phyloP scores from a whole-genome alignment of 2,329 filamentous ascomycete species.

The Aspergillus ruber region DNA sequence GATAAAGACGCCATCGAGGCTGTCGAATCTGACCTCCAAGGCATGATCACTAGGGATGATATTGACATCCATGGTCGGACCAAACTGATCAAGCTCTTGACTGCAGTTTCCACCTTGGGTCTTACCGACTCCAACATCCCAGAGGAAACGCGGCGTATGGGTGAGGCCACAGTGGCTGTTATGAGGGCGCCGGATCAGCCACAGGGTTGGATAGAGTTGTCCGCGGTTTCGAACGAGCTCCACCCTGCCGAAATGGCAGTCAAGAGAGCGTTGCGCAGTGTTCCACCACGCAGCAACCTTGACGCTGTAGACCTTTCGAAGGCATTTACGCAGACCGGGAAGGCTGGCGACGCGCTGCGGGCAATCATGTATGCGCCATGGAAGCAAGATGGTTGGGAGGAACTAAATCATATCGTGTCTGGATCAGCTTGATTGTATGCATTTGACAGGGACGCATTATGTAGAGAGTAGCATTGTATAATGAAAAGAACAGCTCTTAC shows the following conservation, averaged over 20 bases:
- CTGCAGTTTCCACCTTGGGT: constrained; percentile 61
- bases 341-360: constrained; percentile 65
- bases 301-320: constrained; percentile 63
- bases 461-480: constrained; percentile 1
- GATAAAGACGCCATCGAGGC: constrained; percentile 75
- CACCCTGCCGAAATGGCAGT: constrained; percentile 70
- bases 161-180: constrained; percentile 67
- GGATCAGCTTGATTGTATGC: constrained; percentile 10
- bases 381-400: constrained; percentile 59
- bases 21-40: constrained; percentile 69
- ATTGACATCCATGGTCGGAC: constrained; percentile 59
- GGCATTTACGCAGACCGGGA: constrained; percentile 69
- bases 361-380: constrained; percentile 79
- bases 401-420: constrained; percentile 25
- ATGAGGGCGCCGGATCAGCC: constrained; percentile 75
- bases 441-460: not conserved
- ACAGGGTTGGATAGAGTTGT: constrained; percentile 73
- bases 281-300: constrained; percentile 65
- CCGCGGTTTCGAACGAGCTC: constrained; percentile 49
- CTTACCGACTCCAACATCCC: constrained; percentile 38
- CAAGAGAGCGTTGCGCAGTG: constrained; percentile 65
- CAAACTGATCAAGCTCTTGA: constrained; percentile 66
- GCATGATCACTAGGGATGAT: constrained; percentile 61
- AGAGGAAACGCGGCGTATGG: constrained; percentile 47
- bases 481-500: not conserved